Percentiles rank a stretch among this genome's conserved stretches.
phyloP scores from a whole-genome alignment of 176 grass and related monocot genomes.

The Ampelocalamus luodianensis region DNA sequence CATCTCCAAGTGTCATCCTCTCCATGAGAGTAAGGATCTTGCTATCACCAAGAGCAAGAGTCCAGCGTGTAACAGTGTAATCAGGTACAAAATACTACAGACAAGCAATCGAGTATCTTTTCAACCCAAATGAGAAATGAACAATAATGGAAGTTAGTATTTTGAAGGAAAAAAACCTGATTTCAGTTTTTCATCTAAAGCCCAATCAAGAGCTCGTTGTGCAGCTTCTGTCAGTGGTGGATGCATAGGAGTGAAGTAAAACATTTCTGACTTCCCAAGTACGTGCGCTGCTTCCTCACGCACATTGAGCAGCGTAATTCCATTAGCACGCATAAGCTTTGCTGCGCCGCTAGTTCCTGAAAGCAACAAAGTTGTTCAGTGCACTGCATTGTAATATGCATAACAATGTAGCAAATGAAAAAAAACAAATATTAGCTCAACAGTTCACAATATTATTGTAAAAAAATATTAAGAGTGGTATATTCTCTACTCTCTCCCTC shows the following conservation, averaged over 20 bases:
- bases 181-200: slow-evolving; percentile 78
- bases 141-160: not conserved
- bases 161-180: slow-evolving; percentile 59
- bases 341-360: slow-evolving; percentile 80
- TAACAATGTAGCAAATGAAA: slow-evolving; percentile 31
- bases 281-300: slow-evolving; percentile 67
- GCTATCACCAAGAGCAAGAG: too few relatives aligned
- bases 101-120: slow-evolving; percentile 8
- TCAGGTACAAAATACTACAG: slow-evolving; percentile 3
- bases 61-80: too few relatives aligned
- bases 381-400: slow-evolving; percentile 33
- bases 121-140: slow-evolving; percentile 1
- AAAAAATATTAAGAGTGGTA: not conserved
- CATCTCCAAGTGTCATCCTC: too few relatives aligned
- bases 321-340: slow-evolving; percentile 85
- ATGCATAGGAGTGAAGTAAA: slow-evolving; percentile 57
- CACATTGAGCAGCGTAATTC: slow-evolving; percentile 74
- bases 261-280: slow-evolving; percentile 87
- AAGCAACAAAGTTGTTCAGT: slow-evolving; percentile 29
- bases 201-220: slow-evolving; percentile 78
- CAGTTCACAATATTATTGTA: not conserved
- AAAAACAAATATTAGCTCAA: slow-evolving; percentile 36
- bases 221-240: slow-evolving; percentile 80
- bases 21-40: too few relatives aligned
- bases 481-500: too few relatives aligned